Base-by-base conservation (phyloP, 495 filamentous ascomycete species). In the Jackrogersella minutella region DNA sequence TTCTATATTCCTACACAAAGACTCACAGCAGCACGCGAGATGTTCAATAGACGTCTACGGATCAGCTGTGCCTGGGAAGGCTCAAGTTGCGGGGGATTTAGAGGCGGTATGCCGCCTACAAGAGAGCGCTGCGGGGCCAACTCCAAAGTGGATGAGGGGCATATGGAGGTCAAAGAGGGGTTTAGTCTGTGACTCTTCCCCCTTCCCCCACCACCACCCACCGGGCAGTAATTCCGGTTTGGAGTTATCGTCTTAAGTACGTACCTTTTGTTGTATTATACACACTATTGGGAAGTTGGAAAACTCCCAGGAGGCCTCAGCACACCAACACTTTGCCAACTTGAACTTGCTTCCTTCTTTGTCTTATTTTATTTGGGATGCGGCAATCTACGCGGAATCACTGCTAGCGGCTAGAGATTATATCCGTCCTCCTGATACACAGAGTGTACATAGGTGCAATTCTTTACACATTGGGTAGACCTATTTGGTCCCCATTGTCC, bases 401-500 rank as follows among this genome's bases (percentile, higher is more conserved):
- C 31, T 49, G 17, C 31, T 49, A 64, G 39, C 59, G 59, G 21
- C 26, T 64, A 64, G 61, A 64, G 61, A 64, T 58, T 52, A 64
- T 64, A 64, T 64, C 61, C 61, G 28, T 56, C 59, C 58, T 50
- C 14, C 14, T 28, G 14, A 33, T 17, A 33, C 43, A 43, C 58
- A 64, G 53, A 64, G 41, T 64, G 51, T 64, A 64, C 60, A 56
- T 64, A 55, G 52, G 43, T 46, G 21, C 33, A 64, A 56, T 55
- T n/a, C 53, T 52, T 44, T 34, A 50, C 43, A 22, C 34, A 50
- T 41, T 41, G 33, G 60, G 50, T 46, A 39, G 49, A 31, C 40
- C 28, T n/a, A n/a, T 3, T 34, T 34, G 19, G 46, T 51, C 40
- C 33, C 59, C 40, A 52, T 52, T 49, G 31, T 50, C 36, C 36